Conservation (phyloP, 257 asterid genomes). For the Asclepias syriaca region DNA sequence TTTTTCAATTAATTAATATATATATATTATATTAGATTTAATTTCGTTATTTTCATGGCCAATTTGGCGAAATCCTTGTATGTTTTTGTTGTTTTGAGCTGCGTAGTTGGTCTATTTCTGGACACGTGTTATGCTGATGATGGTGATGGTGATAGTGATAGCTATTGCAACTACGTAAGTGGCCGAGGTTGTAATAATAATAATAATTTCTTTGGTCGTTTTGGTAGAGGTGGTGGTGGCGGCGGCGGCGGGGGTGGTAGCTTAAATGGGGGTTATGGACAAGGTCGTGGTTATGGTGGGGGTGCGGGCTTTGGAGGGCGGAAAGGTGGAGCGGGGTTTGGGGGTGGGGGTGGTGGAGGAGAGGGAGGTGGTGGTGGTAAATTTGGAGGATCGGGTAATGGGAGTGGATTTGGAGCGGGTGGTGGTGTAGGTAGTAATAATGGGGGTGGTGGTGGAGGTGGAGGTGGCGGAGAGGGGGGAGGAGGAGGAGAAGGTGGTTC, state of each 20-base stretch:
- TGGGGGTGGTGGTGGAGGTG: slow-evolving; percentile 14
- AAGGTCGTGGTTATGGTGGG: slow-evolving; percentile 10
- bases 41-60: slow-evolving; percentile 10
- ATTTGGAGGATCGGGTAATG: slow-evolving; percentile 12
- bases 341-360: slow-evolving; percentile 10
- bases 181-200: slow-evolving; percentile 23
- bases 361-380: neutral
- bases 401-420: neutral
- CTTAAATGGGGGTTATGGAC: slow-evolving; percentile 9
- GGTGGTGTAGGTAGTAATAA: slow-evolving; percentile 4
- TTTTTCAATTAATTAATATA: no score
- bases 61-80: slow-evolving; percentile 5
- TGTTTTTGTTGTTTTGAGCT: slow-evolving; percentile 10
- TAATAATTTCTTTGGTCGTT: slow-evolving; percentile 8
- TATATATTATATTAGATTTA: no score
- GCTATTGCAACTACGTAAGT: slow-evolving; percentile 15
- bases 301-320: slow-evolving; percentile 17
- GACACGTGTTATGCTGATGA: slow-evolving; percentile 3
- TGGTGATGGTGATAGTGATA: slow-evolving; percentile 20
- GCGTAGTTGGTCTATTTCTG: neutral
- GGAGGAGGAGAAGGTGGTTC: slow-evolving; percentile 15
- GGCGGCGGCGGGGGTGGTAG: slow-evolving; percentile 18
- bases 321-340: slow-evolving; percentile 12
- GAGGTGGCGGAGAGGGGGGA: slow-evolving; percentile 20
- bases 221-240: slow-evolving; percentile 11